A percentile compares a stretch with the other conserved stretches of the same genome.
These are phyloP conservation scores for Psilocybe sp. DNA, from an alignment of 768 basidiomycete genomes.

Conservation along the genomic window DNA sequence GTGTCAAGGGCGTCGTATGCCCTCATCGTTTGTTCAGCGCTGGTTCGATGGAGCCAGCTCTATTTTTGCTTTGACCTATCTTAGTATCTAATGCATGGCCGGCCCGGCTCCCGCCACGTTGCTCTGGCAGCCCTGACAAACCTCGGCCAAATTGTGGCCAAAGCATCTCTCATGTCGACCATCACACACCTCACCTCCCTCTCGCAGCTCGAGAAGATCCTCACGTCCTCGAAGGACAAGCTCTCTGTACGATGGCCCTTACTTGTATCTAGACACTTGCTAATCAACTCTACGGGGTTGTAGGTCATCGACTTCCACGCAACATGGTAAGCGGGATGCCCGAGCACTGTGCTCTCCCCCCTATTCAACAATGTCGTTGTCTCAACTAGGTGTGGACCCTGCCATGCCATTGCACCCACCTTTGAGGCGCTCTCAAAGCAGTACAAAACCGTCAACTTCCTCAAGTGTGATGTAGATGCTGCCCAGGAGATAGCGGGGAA, in stretches of 20 bases:
- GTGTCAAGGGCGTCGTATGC: too few relatives aligned
- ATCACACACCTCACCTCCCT: conserved; percentile 62
- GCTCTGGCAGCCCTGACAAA: background rate
- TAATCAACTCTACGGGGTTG: conserved; percentile 1
- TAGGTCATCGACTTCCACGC: conserved; percentile 89
- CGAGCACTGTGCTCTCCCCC: background rate
- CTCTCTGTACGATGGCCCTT: conserved; percentile 51
- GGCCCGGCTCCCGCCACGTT: background rate
- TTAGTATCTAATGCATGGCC: background rate
- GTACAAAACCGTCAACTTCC: conserved; percentile 70
- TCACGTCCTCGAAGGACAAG: conserved; percentile 60
- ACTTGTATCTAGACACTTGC: too few relatives aligned
- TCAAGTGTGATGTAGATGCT: conserved; percentile 81
- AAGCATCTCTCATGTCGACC: conserved; percentile 23
- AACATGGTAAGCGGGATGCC: conserved; percentile 53
- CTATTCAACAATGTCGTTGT: background rate
- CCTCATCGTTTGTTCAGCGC: too few relatives aligned
- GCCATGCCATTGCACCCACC: conserved; percentile 76
- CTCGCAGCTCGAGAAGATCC: conserved; percentile 58
- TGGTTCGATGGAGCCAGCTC: too few relatives aligned
- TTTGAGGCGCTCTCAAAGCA: conserved; percentile 70
- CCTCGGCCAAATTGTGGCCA: background rate
- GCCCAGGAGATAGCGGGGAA: conserved; percentile 61
- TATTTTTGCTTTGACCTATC: too few relatives aligned
- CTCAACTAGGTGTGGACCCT: conserved; percentile 76